phyloP scores from a whole-genome alignment of 2,329 filamentous ascomycete species.

The Fusarium dimerum region DNA sequence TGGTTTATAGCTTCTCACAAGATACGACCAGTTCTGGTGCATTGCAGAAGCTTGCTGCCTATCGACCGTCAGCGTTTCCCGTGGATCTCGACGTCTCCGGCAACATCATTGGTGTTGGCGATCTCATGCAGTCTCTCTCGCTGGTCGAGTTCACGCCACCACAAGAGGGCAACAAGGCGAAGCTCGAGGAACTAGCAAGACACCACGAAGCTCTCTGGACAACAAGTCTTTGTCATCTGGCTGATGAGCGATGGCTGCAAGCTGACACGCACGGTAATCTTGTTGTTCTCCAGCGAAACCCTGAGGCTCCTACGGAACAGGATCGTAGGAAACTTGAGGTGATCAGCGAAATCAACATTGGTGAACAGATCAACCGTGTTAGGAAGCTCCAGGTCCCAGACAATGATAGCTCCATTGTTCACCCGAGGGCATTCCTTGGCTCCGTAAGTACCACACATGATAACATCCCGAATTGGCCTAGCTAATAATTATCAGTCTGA shows the following conservation, averaged over 20 bases:
- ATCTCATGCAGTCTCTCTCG: constrained; percentile 90
- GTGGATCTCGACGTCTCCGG: constrained; percentile 76
- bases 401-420: constrained; percentile 65
- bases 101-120: constrained; percentile 78
- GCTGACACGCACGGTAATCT: constrained; percentile 88
- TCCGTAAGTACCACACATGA: constrained; percentile 63
- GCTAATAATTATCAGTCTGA: constrained; percentile 63
- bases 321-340: constrained; percentile 71
- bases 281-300: constrained; percentile 74
- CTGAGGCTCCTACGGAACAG: constrained; percentile 70
- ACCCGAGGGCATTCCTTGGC: constrained; percentile 82
- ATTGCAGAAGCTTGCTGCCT: constrained; percentile 72
- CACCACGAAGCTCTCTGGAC: constrained; percentile 83
- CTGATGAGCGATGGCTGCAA: constrained; percentile 74
- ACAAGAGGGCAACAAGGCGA: constrained; percentile 56
- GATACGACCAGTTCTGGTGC: constrained; percentile 55
- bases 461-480: neutral
- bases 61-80: constrained; percentile 80
- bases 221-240: constrained; percentile 74
- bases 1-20: constrained; percentile 58
- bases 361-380: constrained; percentile 93
- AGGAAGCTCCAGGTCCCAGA: constrained; percentile 69
- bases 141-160: constrained; percentile 71
- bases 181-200: constrained; percentile 72
- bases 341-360: constrained; percentile 79